Evolutionary conservation across 2,329 filamentous ascomycete genomes (phyloP), one percentile per base, ranked within the genome.

Genomic region (Sphaceloma murrayae): DNA sequence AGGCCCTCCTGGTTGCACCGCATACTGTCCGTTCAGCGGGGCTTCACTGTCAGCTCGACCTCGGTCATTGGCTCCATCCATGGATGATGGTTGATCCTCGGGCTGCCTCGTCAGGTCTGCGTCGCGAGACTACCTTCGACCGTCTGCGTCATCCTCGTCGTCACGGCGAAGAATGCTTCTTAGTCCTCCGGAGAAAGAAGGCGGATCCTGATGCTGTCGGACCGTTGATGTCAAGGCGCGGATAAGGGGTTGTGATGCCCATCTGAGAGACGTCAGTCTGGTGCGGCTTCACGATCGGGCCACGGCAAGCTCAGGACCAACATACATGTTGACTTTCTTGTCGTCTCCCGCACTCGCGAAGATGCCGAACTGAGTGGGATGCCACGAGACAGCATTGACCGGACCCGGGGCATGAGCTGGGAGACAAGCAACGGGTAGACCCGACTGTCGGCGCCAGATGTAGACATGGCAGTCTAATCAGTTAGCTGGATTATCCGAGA

Each of bases 281-380:
- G 5, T 21, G 14, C n/a, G 11, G 16, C 27, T 7, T 17, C 3
- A 3, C 24, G 7, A 16, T n/a, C n/a, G n/a, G n/a, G n/a, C n/a
- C n/a, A n/a, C n/a, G n/a, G n/a, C n/a, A n/a, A n/a, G n/a, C 2
- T 9, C 4, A 16, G 4, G 7, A 14, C 11, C 19, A 5, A 27
- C 83, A 70, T 69, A 95, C 82, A 98, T 87, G 65, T 82, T 80
- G 51, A 96, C 80, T 58, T 75, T 79, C 44, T 74, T 72, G 57
- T 96, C 91, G 60, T 98, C 91, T 13, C 89, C 88, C 47, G 85
- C 89, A 9, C 87, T 89, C 11, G 87, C 91, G 63, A 95, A 85
- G 68, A 95, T 81, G 49, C 76, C 77, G 1, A 85, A 79, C 57
- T 95, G 77, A 8, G 67, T 72, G 1, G 91, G 88, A 56, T 89